Evolutionary conservation across 2,329 filamentous ascomycete genomes (phyloP), one percentile per base, ranked within the genome.

Genomic region (Trichoderma oligosporum): DNA sequence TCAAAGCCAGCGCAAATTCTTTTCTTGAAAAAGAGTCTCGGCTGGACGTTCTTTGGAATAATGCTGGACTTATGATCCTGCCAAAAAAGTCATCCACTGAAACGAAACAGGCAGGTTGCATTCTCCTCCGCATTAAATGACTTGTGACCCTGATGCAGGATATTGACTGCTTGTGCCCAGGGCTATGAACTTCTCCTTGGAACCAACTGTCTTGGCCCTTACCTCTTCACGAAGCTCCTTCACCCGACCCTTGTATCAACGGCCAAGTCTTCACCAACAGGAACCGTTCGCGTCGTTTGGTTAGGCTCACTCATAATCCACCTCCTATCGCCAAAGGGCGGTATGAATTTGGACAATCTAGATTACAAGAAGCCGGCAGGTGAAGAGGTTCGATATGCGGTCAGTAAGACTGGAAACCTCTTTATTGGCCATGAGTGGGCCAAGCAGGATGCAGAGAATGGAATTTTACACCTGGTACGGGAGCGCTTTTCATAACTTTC

Each of bases 1-100:
- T 75, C 47, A 68, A 67, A 18, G 42, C 62, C 4, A 66, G 73
- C 0, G 72, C 67, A 3, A 60, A 68, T 3, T 45, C 62, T 11
- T 72, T 74, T n/a, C 64, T 70, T 1, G 60, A 61, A 4, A 63
- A 62, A 20, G 67, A 72, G 52, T 59, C 36, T 0, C 66, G 62
- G 9, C 66, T 79, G 1, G 71, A 78, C 56, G 61, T 76, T 1
- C 60, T 79, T 12, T 71, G 76, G 62, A 75, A 78, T 61, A 79
- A 79, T 65, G 76, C 76, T 0, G 76, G 71, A 9, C 67, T 78
- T 29, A 76, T 77, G 70, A 64, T 64, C 3, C 68, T 74, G 1
- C 74, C 76, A 0, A 64, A 66, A n/a, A 74, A 71, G 0, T 61
- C 29, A 7, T 24, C 57, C 20, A 35, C 16, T 8, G 24, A 20